Conservation (phyloP, 257 asterid species). For the Nicotiana obtusifolia region DNA sequence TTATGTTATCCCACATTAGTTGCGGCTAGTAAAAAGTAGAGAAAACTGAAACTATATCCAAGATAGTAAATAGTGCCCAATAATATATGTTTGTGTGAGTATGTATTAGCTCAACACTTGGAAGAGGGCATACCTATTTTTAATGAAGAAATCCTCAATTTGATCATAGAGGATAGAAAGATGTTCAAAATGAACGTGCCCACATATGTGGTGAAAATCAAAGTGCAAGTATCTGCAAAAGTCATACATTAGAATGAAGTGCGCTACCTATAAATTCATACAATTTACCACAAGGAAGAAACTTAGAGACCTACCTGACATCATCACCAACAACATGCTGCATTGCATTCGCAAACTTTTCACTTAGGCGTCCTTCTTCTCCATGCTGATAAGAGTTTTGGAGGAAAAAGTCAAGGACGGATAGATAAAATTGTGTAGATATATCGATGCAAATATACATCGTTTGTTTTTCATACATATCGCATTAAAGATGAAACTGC, state of each 20-base stretch:
- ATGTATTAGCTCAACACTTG: constrained; percentile 1
- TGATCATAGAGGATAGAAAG: constrained; percentile 84
- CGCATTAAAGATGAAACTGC: background rate
- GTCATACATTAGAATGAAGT: constrained; percentile 20
- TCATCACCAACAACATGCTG: constrained; percentile 53
- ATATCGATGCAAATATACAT: background rate
- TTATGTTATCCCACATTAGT: background rate
- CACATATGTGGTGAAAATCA: constrained; percentile 93
- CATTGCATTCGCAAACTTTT: constrained; percentile 58
- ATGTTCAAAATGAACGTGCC: constrained; percentile 72
- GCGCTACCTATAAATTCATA: background rate
- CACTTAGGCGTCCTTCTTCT: constrained; percentile 78
- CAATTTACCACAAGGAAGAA: background rate
- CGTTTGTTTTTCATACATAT: background rate
- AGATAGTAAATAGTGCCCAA: background rate
- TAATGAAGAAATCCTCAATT: constrained; percentile 59
- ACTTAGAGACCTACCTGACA: constrained; percentile 43
- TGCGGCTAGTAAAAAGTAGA: background rate
- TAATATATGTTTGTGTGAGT: background rate
- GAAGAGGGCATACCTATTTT: constrained; percentile 50
- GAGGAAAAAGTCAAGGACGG: background rate
- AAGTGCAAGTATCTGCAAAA: constrained; percentile 78
- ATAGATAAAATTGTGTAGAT: background rate
- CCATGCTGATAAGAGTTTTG: constrained; percentile 45
- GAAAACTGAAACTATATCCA: background rate